Conservation (phyloP, 371 early-diverging fungal genomes). For the Mucor irregularis region DNA sequence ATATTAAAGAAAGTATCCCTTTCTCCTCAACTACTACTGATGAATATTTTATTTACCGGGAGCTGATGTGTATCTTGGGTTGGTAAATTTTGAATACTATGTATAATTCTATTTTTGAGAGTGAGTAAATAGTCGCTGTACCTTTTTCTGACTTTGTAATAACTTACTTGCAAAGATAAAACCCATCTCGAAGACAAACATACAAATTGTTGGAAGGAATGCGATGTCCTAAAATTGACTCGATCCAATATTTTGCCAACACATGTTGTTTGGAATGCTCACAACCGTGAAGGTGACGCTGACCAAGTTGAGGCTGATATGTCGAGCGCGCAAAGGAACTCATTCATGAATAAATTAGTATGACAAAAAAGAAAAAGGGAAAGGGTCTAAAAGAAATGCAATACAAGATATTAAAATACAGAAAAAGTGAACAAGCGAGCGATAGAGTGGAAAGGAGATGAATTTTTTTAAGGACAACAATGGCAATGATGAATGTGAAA, state of each 20-base stretch:
- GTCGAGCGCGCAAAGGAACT: not conserved
- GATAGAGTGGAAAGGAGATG: not conserved
- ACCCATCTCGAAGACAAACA: conserved; percentile 76
- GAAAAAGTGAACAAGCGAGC: not conserved
- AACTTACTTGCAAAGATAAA: conserved; percentile 76
- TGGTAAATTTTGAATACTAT: not conserved
- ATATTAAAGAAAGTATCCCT: not conserved
- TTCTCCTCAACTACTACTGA: not conserved
- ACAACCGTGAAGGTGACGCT: not conserved
- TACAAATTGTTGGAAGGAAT: conserved; percentile 50
- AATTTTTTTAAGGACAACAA: too few species aligned
- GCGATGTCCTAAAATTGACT: conserved; percentile 48
- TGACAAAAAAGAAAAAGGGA: not conserved
- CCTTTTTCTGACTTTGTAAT: not conserved
- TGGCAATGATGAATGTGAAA: too few species aligned
- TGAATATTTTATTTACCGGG: not conserved
- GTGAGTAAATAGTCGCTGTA: not conserved
- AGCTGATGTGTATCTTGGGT: not conserved
- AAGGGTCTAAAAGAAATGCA: not conserved
- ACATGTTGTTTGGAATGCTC: not conserved
- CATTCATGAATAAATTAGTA: conserved; percentile 4
- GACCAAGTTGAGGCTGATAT: conserved; percentile 9
- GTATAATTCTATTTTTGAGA: not conserved
- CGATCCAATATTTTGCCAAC: conserved; percentile 55
- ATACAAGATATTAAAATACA: not conserved